Conservation (phyloP, 225 moss, liverwort and hornwort species). For the Pleurozium schreberi region DNA sequence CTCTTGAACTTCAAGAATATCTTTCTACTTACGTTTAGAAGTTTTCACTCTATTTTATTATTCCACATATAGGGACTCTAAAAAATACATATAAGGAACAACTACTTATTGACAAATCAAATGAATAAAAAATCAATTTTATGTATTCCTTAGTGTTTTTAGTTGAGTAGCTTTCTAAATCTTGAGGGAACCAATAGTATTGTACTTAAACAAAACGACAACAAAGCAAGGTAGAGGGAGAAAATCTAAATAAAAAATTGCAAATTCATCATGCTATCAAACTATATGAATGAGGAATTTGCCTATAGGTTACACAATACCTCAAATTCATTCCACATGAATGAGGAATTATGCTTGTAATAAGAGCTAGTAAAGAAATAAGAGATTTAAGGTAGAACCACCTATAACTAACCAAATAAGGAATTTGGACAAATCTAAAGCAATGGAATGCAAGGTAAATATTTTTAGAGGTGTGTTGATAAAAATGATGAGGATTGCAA, state of each 20-base stretch:
- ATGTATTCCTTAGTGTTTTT: not conserved
- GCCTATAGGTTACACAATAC: no score
- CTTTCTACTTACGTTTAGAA: not conserved
- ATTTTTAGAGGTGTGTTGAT: no score
- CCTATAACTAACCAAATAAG: no score
- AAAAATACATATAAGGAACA: not conserved
- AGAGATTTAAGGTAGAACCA: no score
- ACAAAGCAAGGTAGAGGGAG: not conserved
- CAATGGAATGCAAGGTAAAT: no score
- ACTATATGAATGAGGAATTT: not conserved
- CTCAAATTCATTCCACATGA: not conserved
- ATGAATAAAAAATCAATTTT: not conserved
- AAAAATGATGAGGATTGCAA: no score
- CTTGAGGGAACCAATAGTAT: not conserved
- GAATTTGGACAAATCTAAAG: no score
- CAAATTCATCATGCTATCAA: not conserved
- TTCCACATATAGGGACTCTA: rapidly evolving
- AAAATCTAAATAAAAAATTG: not conserved
- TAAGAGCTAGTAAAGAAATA: not conserved
- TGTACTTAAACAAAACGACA: not conserved
- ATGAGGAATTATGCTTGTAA: not conserved
- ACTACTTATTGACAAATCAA: not conserved
- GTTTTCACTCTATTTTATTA: not conserved
- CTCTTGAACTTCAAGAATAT: not conserved
- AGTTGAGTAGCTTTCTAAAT: not conserved